Evolutionary conservation across 345 rosid species (phyloP).

Genomic region (Salix koriyanagi): DNA sequence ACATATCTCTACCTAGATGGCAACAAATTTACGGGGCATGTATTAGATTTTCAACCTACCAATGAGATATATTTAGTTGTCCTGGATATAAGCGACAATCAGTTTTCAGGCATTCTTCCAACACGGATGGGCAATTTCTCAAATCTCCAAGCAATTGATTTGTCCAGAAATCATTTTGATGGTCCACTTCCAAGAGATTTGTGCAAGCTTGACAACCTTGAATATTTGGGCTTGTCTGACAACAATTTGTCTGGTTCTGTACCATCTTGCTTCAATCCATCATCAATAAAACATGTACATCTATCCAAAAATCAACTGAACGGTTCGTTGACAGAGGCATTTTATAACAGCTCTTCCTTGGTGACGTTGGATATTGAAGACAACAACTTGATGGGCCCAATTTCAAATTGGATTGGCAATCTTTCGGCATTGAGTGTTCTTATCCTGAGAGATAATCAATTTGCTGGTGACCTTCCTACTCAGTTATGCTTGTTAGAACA

Average conservation of each 20-base stretch:
- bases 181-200: not conserved
- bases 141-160: not conserved
- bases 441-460: conserved; percentile 11
- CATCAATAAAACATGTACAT: not conserved
- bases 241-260: conserved; percentile 4
- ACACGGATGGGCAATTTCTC: not conserved
- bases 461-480: conserved; percentile 13
- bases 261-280: not conserved
- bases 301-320: not conserved
- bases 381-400: conserved; percentile 3
- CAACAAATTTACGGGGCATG: not conserved
- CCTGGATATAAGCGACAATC: not conserved
- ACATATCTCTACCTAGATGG: not conserved
- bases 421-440: conserved; percentile 7
- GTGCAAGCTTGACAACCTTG: not conserved
- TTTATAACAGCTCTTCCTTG: not conserved
- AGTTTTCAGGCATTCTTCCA: not conserved
- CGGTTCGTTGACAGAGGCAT: not conserved
- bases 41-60: not conserved
- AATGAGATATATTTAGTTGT: rapidly evolving
- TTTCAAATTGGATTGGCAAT: conserved; percentile 14
- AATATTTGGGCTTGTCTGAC: not conserved
- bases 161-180: not conserved
- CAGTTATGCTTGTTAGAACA: conserved; percentile 2
- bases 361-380: conserved; percentile 5